These are phyloP conservation scores for Elymus sibiricus DNA, from an alignment of 176 grass and related monocot genomes.

Conservation along the genomic window DNA sequence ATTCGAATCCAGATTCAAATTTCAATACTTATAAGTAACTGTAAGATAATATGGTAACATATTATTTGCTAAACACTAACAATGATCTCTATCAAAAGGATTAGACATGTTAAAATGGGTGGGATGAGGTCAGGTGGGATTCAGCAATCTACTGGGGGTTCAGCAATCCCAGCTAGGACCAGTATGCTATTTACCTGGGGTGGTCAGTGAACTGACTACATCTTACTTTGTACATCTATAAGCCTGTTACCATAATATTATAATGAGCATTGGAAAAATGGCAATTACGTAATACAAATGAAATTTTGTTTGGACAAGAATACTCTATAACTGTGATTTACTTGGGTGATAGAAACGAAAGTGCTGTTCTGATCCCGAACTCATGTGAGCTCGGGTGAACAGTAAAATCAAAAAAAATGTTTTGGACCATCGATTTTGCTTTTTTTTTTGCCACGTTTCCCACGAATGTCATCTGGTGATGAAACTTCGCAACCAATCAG, in stretches of 20 bases:
- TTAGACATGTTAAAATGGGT: neutral
- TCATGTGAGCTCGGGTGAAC: too few relatives aligned
- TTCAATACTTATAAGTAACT: neutral
- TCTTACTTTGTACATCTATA: neutral
- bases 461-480: too few relatives aligned
- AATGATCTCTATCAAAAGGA: neutral
- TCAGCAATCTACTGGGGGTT: neutral
- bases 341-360: neutral
- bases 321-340: neutral
- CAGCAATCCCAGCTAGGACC: neutral
- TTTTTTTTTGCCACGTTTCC: too few relatives aligned
- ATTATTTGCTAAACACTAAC: neutral
- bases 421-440: too few relatives aligned
- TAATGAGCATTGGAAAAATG: neutral
- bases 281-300: neutral
- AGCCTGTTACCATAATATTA: neutral
- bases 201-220: neutral
- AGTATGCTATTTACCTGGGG: neutral
- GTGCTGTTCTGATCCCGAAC: too few relatives aligned
- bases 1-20: constrained; percentile 18
- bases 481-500: too few relatives aligned
- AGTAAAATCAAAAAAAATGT: too few relatives aligned
- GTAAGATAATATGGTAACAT: neutral
- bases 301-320: neutral
- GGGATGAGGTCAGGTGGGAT: neutral